Evolutionary conservation across 257 asterid genomes (phyloP).

Genomic region (Solanum etuberosum): DNA sequence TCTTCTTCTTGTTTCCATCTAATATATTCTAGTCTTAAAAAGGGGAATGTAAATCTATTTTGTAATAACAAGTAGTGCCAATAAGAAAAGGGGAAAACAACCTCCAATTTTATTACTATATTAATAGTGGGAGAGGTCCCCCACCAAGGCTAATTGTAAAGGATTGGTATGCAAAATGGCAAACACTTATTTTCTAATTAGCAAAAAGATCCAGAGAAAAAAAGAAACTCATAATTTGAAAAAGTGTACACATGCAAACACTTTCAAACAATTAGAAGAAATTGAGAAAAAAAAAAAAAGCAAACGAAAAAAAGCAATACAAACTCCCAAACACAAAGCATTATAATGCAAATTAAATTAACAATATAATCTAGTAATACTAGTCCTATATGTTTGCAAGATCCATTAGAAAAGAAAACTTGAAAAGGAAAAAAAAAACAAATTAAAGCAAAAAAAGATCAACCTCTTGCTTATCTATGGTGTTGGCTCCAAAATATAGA

Average conservation of each 20-base stretch:
- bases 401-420: not conserved
- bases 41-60: not conserved
- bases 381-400: not conserved
- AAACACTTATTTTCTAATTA: too few species aligned
- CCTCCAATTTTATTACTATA: not conserved
- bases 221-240: not conserved
- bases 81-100: not conserved
- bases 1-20: not conserved
- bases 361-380: not conserved
- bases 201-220: not conserved
- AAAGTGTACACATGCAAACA: slow-evolving; percentile 27
- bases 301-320: slow-evolving; percentile 12
- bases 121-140: not conserved
- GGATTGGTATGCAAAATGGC: not conserved
- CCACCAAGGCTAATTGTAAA: not conserved
- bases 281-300: slow-evolving; percentile 13
- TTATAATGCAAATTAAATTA: not conserved
- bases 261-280: slow-evolving; percentile 39
- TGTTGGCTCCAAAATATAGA: slow-evolving; percentile 7
- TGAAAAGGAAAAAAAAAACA: not conserved
- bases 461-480: not conserved
- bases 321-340: slow-evolving; percentile 38
- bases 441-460: not conserved
- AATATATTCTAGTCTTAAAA: not conserved
- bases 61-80: not conserved